phyloP scores from a whole-genome alignment of 306 rosid genomes.

The Abrus precatorius region DNA sequence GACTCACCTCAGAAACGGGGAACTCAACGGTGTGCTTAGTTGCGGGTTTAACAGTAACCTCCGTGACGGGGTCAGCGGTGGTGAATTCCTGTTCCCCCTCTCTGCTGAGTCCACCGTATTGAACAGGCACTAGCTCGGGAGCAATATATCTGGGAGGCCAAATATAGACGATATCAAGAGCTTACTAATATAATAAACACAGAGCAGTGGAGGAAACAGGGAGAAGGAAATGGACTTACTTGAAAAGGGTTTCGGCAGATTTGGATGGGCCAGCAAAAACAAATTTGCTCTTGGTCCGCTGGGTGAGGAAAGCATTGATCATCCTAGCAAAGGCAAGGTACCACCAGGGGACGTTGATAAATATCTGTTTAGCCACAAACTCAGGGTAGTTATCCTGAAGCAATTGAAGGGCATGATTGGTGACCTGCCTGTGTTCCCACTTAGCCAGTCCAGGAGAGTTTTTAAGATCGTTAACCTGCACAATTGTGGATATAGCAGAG shows the following conservation, averaged over 20 bases:
- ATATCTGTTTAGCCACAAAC: constrained; percentile 89
- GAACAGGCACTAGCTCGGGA: constrained; percentile 86
- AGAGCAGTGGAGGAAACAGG: too few species aligned
- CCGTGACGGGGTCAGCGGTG: constrained; percentile 72
- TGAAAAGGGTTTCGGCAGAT: constrained; percentile 82
- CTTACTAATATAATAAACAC: background rate
- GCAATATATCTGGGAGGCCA: constrained; percentile 68
- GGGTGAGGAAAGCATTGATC: constrained; percentile 81
- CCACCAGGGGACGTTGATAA: constrained; percentile 97
- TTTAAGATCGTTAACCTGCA: constrained; percentile 83
- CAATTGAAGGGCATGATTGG: constrained; percentile 80
- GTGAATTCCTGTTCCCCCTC: constrained; percentile 85
- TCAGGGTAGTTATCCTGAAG: constrained; percentile 96
- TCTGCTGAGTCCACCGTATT: constrained; percentile 88
- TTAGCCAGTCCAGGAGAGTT: constrained; percentile 80
- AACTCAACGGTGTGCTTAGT: constrained; percentile 73
- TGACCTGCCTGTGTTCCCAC: constrained; percentile 79
- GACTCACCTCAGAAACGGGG: constrained; percentile 75
- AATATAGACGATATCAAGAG: background rate
- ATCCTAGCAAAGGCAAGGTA: constrained; percentile 84
- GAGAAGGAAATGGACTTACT: constrained; percentile 43
- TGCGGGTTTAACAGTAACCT: constrained; percentile 76
- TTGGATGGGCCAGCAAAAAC: constrained; percentile 88
- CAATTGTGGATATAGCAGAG: constrained; percentile 62
- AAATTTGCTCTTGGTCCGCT: constrained; percentile 93